A percentile compares a stretch with the other conserved stretches of the same genome.
Evolutionary conservation across 2,329 filamentous ascomycete species (phyloP).

Genomic region (Ophiostoma ulmi): DNA sequence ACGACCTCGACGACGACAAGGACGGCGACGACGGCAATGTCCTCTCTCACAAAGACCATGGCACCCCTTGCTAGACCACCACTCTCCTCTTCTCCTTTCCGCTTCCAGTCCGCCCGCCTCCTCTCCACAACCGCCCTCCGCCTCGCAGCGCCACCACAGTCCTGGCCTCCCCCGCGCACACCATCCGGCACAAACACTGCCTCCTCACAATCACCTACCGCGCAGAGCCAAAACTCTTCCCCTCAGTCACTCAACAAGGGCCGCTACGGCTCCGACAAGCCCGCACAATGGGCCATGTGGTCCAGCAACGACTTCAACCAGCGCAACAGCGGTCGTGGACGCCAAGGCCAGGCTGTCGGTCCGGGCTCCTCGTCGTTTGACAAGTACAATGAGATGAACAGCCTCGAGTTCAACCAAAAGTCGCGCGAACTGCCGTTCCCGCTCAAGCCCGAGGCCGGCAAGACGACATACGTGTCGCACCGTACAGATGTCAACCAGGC

Average conservation of each 20-base stretch:
- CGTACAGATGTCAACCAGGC: constrained; percentile 44
- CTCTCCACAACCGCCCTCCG: constrained; percentile 20
- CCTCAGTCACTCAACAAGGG: constrained; percentile 13
- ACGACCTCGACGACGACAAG: neutral
- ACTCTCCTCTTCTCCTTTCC: constrained; percentile 10
- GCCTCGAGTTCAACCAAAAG: neutral
- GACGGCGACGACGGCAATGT: neutral
- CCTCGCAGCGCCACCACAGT: constrained; percentile 4
- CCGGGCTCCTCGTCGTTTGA: neutral
- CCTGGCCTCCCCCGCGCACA: constrained; percentile 20
- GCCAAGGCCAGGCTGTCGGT: neutral
- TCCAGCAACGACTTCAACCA: constrained; percentile 29
- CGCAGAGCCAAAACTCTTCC: neutral
- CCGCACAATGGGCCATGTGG: constrained; percentile 27
- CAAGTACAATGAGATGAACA: constrained; percentile 12
- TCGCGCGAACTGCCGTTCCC: constrained; percentile 31
- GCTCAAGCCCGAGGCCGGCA: constrained; percentile 41
- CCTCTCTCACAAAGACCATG: constrained; percentile 8
- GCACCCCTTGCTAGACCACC: constrained; percentile 8
- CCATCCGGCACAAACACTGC: neutral
- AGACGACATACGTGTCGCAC: constrained; percentile 40
- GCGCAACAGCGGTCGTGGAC: neutral
- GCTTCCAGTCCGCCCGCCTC: constrained; percentile 13
- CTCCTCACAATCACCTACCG: neutral
- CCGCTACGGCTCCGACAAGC: constrained; percentile 25